Percentiles rank a stretch among this genome's conserved stretches.
Evolutionary conservation across 2,329 filamentous ascomycete species (phyloP).

Genomic region (Akanthomyces lecanii): DNA sequence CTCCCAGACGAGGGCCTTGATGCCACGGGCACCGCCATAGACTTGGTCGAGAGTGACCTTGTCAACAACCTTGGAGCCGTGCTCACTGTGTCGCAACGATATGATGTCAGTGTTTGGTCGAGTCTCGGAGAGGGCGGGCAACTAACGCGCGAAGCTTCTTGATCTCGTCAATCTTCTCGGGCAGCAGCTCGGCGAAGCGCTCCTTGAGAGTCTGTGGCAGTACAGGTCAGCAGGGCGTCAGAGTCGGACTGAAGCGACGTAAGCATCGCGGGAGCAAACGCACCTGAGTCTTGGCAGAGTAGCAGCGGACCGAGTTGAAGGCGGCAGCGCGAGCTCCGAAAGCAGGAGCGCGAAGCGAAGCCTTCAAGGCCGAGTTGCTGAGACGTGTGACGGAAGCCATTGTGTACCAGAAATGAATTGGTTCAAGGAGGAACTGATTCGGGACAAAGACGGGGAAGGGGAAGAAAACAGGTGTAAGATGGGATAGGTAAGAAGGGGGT

Average conservation of each 20-base stretch:
- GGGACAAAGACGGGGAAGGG: conserved; percentile 22
- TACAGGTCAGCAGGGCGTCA: conserved; percentile 17
- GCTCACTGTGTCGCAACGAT: conserved; percentile 58
- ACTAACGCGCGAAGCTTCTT: conserved; percentile 95
- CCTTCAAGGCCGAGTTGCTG: conserved; percentile 75
- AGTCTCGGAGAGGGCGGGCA: conserved; percentile 8
- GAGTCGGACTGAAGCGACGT: not conserved
- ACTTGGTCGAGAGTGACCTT: conserved; percentile 99
- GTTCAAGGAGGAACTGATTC: conserved; percentile 17
- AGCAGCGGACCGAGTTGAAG: conserved; percentile 82
- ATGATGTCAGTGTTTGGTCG: conserved; percentile 14
- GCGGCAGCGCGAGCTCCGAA: conserved; percentile 65
- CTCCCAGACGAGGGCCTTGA: conserved; percentile 99
- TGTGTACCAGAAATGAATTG: conserved; percentile 33
- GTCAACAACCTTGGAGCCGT: conserved; percentile 91
- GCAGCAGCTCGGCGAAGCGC: conserved; percentile 92
- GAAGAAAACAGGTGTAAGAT: conserved; percentile 27
- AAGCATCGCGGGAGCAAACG: conserved; percentile 23
- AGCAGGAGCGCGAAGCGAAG: conserved; percentile 64
- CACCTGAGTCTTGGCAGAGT: conserved; percentile 91
- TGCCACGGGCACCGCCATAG: conserved; percentile 97
- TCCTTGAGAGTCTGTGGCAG: conserved; percentile 82
- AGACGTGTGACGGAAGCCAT: conserved; percentile 85
- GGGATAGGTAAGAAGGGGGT: conserved; percentile 17
- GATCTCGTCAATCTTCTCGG: conserved; percentile 97